phyloP scores from a whole-genome alignment of 805 yeast genomes.

The Kuraishia piskuri region DNA sequence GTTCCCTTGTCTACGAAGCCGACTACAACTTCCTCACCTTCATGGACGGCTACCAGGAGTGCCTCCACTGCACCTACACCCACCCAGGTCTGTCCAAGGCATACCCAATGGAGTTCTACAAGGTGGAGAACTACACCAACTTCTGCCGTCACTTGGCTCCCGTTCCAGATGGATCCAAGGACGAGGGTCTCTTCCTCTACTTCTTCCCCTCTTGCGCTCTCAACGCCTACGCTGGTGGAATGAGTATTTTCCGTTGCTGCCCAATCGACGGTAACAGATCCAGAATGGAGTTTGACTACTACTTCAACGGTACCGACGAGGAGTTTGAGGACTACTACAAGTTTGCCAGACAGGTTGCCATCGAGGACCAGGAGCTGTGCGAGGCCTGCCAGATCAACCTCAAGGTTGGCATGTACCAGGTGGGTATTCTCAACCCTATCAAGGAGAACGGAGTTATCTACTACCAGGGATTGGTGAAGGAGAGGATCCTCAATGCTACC shows the following conservation, averaged over 20 bases:
- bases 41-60: conserved; percentile 20
- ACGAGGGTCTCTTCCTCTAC: conserved; percentile 17
- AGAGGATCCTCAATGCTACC: neutral
- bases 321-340: conserved; percentile 18
- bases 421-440: conserved; percentile 19
- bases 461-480: conserved; percentile 22
- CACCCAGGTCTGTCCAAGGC: conserved; percentile 19
- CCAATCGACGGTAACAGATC: conserved; percentile 18
- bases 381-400: conserved; percentile 21
- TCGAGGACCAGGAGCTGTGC: conserved; percentile 21
- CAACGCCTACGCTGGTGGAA: conserved; percentile 21
- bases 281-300: conserved; percentile 23
- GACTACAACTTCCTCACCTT: conserved; percentile 17
- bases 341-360: conserved; percentile 23
- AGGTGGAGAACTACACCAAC: conserved; percentile 17
- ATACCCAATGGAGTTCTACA: conserved; percentile 19
- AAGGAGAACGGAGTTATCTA: conserved; percentile 17
- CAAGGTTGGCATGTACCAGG: conserved; percentile 13
- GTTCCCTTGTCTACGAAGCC: conserved; percentile 15
- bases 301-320: conserved; percentile 17
- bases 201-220: conserved; percentile 20
- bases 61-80: conserved; percentile 19
- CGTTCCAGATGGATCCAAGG: conserved; percentile 4
- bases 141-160: conserved; percentile 19
- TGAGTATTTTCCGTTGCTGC: conserved; percentile 19